Base-by-base conservation (phyloP, 176 grass and related monocot species). In the Puya raimondii region DNA sequence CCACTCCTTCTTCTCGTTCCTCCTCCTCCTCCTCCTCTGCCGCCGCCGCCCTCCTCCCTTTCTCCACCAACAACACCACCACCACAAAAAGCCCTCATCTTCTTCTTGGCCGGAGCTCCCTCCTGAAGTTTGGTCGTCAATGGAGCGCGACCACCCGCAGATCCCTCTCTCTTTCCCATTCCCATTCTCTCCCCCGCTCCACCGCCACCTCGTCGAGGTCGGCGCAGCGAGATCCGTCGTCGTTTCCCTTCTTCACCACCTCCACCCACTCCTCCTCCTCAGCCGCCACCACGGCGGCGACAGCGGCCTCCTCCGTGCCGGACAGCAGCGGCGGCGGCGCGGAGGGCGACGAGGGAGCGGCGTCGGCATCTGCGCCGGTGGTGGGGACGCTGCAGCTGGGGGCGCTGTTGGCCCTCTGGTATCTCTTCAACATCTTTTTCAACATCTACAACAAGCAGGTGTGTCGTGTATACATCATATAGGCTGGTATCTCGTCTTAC, bases 391-490 rank as follows among this genome's bases (percentile, higher is more conserved):
- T 83, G 66, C 91, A 87, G 91, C 79, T 96, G 0, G 84, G 76
- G 2, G 74, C 63, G 51, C 82, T 96, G 50, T 91, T 96, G 63
- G 84, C 77, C 9, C 78, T 96, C 27, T 96, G 91, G 91, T 96
- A 96, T 63, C 79, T 91, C 52, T 87, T 90, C 79, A 87, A 96
- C 85, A 87, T 95, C 79, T 87, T 85, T 76, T 90, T 95, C 84
- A 95, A 96, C 81, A 90, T 96, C 70, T 88, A 87, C 83, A 87
- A 87, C 83, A 96, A 96, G 64, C 84, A 91, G 87, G 91, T 96
- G n/a, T 27, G 25, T 51, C 15, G 7, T 42, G 7, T 42, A 42
- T 42, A 42, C 33, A 8, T 42, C 33, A 42, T 7, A 7, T 7
- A 42, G 5, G 10, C 17, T 47, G 27, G 27, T 67, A 20, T 66